These are phyloP conservation scores for Domatiomyces globalis DNA, from an alignment of 2,329 filamentous ascomycete species.

Conservation along the genomic window DNA sequence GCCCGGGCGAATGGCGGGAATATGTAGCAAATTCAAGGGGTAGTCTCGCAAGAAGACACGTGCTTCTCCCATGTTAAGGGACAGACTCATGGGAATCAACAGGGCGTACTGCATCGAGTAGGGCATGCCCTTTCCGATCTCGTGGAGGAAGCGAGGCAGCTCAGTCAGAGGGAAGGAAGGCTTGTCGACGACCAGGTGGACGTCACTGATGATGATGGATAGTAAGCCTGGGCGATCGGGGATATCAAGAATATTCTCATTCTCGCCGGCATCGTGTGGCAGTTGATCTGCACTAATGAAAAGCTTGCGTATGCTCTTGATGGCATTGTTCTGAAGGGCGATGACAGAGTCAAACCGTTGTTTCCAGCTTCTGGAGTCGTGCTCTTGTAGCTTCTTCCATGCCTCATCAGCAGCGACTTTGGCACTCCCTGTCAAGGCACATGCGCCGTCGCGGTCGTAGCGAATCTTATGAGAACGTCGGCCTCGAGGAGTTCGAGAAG, in stretches of 20 bases:
- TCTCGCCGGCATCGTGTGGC: slow-evolving; percentile 67
- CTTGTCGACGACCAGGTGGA: slow-evolving; percentile 77
- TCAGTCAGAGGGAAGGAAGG: slow-evolving; percentile 77
- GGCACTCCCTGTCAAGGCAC: slow-evolving; percentile 55
- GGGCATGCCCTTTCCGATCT: slow-evolving; percentile 93
- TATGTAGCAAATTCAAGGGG: slow-evolving; percentile 78
- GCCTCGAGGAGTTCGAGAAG: slow-evolving; percentile 24
- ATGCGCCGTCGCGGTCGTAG: slow-evolving; percentile 70
- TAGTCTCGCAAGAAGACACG: slow-evolving; percentile 83
- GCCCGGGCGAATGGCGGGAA: slow-evolving; percentile 64
- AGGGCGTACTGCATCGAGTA: slow-evolving; percentile 79
- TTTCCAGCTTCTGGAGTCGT: slow-evolving; percentile 88
- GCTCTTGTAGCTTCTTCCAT: slow-evolving; percentile 55
- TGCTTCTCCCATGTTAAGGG: slow-evolving; percentile 80
- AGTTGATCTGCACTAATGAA: slow-evolving; percentile 74
- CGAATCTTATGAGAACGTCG: slow-evolving; percentile 25
- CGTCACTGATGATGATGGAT: slow-evolving; percentile 64
- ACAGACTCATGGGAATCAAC: slow-evolving; percentile 76
- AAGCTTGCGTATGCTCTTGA: slow-evolving; percentile 61
- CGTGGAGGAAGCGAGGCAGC: slow-evolving; percentile 69
- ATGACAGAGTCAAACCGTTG: slow-evolving; percentile 69
- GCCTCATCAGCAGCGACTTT: slow-evolving; percentile 66
- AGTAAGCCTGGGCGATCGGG: slow-evolving; percentile 74
- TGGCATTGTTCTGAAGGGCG: slow-evolving; percentile 53
- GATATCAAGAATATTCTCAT: slow-evolving; percentile 72